Base-by-base conservation (phyloP, 1,139 yeast genomes). In the Candida tunisiensis region DNA sequence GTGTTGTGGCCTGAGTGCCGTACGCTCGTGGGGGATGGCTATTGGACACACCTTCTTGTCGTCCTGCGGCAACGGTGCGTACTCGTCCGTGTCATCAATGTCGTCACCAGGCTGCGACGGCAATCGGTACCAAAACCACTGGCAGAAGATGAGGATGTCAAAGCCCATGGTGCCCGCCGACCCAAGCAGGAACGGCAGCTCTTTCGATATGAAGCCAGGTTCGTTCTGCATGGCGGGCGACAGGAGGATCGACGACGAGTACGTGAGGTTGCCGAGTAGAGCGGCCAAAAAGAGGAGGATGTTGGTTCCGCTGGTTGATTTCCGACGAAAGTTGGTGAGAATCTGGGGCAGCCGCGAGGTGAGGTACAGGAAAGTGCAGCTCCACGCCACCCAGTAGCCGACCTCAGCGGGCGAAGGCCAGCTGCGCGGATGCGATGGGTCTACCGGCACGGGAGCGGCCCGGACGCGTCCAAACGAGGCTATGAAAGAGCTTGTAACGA, bases 341-440 rank as follows among this genome's bases (percentile, higher is more conserved):
- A 85, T 55, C 45, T 85, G 98, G 1, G 98, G 98, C 28, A 83
- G 55, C 36, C 98, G 60, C 2, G 94, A 80, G 7, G 69, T 53
- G 31, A 83, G 62, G 45, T 88, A 85, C 28, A 80, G 69, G 6
- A 53, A 41, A 0, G 93, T 80, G 38, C 93, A 82, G 4, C 66
- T 46, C 92, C 94, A 88, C 0, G 95, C 91, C 28, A 78, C 56
- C 0, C 65, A 31, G 6, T 59, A 46, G 0, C 92, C 93, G 16
- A 32, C 6, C 5, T 25, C 27, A n/a, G 24, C 9, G 8, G 15
- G 16, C 29, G 11, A 34, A 41, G 26, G 1, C 49, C 44, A 22
- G 41, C 33, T 5, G 54, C 58, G 20, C 39, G 40, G 16, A 18
- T 36, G 10, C 17, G 19, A 17, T 7, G 7, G 7, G 8, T 17